Evolutionary conservation across 1,284 basidiomycete genomes (phyloP).

Genomic region (Crucibulum parvulum): DNA sequence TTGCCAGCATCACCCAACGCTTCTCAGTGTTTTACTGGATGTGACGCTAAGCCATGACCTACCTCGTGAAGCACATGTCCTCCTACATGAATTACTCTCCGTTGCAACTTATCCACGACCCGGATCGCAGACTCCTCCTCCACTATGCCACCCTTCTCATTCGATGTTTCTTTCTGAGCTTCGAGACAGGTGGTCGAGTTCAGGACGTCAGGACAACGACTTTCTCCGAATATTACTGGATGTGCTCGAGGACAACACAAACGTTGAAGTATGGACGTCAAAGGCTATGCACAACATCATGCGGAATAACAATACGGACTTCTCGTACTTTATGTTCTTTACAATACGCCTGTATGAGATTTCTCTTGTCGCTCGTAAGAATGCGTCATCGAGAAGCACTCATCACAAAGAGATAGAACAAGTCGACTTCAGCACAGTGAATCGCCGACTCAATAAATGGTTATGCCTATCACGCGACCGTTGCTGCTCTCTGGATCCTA

Average conservation of each 20-base stretch:
- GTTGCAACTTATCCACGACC: slow-evolving; percentile 17
- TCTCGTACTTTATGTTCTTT: slow-evolving; percentile 19
- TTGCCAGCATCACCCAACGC: slow-evolving; percentile 52
- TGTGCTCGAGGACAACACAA: slow-evolving; percentile 5
- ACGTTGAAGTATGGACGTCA: slow-evolving; percentile 25
- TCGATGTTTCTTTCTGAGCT: slow-evolving; percentile 38
- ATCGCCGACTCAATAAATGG: no score
- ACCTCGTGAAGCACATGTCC: slow-evolving; percentile 44
- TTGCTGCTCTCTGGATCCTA: no score
- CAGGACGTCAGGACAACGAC: slow-evolving; percentile 15
- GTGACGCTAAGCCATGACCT: slow-evolving; percentile 49
- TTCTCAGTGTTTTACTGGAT: slow-evolving; percentile 55
- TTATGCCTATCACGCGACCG: no score
- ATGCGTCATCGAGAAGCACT: no score
- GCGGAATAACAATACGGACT: slow-evolving; percentile 14
- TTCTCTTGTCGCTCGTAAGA: no score
- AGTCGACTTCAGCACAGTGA: no score
- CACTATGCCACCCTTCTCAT: slow-evolving; percentile 50
- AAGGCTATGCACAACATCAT: slow-evolving; percentile 27
- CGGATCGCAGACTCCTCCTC: slow-evolving; percentile 16
- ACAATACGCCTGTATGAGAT: no score
- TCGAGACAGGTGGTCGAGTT: slow-evolving; percentile 26
- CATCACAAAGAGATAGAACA: no score
- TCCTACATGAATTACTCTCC: slow-evolving; percentile 46
- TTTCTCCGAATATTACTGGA: slow-evolving; percentile 7